Base-by-base conservation (phyloP, 106 monocot genomes). In the Vanilla planifolia region DNA sequence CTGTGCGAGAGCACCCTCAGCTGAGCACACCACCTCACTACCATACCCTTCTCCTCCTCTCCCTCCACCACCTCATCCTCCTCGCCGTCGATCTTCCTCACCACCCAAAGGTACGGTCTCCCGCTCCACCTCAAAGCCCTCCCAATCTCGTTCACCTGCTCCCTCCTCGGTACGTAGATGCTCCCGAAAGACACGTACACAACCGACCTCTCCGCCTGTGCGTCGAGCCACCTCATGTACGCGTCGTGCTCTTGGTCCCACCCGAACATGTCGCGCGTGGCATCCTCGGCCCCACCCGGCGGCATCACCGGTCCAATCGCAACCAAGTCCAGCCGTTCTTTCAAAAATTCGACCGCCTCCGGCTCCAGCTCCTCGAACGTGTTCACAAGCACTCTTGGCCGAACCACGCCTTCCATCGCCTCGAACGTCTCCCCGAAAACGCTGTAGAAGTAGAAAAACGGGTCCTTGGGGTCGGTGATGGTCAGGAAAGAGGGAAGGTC, bases 401-500 rank as follows among this genome's bases (percentile, higher is more conserved):
- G 34, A 3, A 33, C 63, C 16, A 43, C 36, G 11, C 8, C 7
- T 2, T 27, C 33, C 22, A 72, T 1, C 4, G 20, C 15, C 14
- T 37, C 33, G 25, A 45, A 64, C 56, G 37, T 4, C 7, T 45
- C 30, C 19, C 48, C n/a, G 26, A 43, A 24, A 16, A 24, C 9
- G 5, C 5, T 16, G 41, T 37, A 23, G 15, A 29, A 8, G 16
- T 47, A 19, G 33, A 15, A 19, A 55, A 65, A 55, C 1, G 61
- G 51, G 5, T 61, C 20, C 4, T 52, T 42, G 2, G 70, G 11
- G 6, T 26, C 23, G n/a, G 60, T 19, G 34, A 29, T 30, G 10
- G 53, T 62, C 21, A 74, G 1, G 52, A 77, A 71, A n/a, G 66
- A 60, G 0, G 78, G 78, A 14, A 78, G 43, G 44, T 78, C 78